These are phyloP conservation scores for Acanthamoeba culbertsoni DNA, from an alignment of 208 protist species.

Conservation along the genomic window DNA sequence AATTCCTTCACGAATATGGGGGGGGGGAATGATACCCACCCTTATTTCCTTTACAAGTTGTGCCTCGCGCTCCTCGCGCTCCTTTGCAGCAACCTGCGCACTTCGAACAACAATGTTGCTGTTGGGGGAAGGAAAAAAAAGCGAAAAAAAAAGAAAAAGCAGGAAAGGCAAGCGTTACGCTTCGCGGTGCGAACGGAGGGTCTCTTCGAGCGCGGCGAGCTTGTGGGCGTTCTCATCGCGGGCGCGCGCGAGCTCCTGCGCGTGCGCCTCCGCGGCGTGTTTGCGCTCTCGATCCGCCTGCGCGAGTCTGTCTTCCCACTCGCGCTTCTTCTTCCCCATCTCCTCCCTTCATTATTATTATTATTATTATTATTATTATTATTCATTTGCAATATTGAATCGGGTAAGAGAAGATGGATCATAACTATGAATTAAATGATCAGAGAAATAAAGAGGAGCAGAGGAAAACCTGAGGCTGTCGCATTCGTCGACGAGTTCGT, in stretches of 20 bases:
- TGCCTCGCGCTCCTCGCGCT: not conserved
- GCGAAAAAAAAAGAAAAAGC: too few relatives aligned
- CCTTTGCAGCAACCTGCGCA: not conserved
- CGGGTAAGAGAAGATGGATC: too few relatives aligned
- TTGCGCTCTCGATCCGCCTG: not conserved
- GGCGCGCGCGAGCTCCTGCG: not conserved
- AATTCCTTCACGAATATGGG: not conserved
- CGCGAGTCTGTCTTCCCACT: not conserved
- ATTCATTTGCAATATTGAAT: too few relatives aligned
- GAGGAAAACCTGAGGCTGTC: not conserved
- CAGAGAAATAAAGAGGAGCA: too few relatives aligned
- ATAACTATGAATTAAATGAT: too few relatives aligned
- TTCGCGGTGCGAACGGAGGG: not conserved
- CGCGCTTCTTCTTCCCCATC: not conserved
- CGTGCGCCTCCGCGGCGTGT: not conserved
- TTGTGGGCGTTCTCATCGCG: not conserved
- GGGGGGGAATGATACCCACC: not conserved
- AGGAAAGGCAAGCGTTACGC: too few relatives aligned
- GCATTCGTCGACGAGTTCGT: not conserved
- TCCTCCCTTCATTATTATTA: not conserved
- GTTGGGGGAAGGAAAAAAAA: too few relatives aligned
- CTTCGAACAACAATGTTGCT: too few relatives aligned
- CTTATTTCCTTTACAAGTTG: constrained; percentile 28
- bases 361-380: too few relatives aligned
- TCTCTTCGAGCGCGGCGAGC: not conserved